These are phyloP conservation scores for Echinosophora koreensis DNA, from an alignment of 306 rosid species.

Conservation along the genomic window DNA sequence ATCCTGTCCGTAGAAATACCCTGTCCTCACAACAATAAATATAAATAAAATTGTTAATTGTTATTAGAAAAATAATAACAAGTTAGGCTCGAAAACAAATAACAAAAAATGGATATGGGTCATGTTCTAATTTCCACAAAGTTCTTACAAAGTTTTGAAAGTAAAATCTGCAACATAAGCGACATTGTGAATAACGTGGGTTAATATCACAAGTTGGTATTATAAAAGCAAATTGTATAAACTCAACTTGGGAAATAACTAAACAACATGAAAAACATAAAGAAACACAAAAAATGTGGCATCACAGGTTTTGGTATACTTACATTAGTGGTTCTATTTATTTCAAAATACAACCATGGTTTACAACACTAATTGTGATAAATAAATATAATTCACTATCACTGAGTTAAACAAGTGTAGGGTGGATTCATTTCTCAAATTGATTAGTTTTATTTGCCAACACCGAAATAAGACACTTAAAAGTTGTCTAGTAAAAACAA, in stretches of 20 bases:
- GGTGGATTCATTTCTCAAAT: no score
- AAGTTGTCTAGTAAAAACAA: not conserved
- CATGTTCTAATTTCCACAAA: not conserved
- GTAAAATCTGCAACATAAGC: not conserved
- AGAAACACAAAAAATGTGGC: not conserved
- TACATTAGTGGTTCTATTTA: not conserved
- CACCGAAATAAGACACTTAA: not conserved
- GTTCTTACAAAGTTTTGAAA: not conserved
- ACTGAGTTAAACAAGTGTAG: no score
- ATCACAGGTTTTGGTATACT: not conserved
- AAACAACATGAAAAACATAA: not conserved
- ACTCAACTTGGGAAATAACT: not conserved
- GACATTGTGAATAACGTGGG: not conserved
- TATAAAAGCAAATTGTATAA: not conserved
- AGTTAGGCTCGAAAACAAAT: not conserved
- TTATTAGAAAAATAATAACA: no score
- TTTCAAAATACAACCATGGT: not conserved
- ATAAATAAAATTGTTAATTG: not conserved
- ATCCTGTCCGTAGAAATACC: slow-evolving; percentile 94
- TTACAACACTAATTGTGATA: not conserved
- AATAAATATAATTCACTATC: no score
- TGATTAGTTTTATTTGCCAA: no score
- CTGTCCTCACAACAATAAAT: slow-evolving; percentile 49
- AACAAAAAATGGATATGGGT: no score
- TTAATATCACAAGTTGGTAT: not conserved